These are phyloP conservation scores for Ilyonectria robusta DNA, from an alignment of 2,329 filamentous ascomycete genomes.

Conservation along the genomic window DNA sequence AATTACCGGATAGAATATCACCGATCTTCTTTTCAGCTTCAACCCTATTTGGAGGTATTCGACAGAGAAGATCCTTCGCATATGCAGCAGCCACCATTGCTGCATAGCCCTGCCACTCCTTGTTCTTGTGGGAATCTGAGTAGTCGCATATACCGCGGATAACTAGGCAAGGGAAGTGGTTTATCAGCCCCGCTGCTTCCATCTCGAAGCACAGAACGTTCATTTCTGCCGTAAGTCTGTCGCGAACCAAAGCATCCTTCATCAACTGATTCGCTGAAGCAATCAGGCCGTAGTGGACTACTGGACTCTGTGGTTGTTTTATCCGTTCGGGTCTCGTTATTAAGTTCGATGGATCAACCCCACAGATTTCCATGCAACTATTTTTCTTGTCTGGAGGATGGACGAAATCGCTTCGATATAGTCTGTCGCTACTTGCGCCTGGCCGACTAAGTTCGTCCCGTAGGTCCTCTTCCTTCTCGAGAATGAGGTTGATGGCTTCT, in stretches of 20 bases:
- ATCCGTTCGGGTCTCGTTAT: neutral
- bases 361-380: neutral
- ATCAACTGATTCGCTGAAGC: neutral
- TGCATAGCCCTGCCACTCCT: too few species aligned
- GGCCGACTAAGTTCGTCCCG: too few species aligned
- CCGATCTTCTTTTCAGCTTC: too few species aligned
- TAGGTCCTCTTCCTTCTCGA: conserved; percentile 3
- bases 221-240: neutral
- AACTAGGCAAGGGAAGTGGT: too few species aligned
- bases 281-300: neutral
- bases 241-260: neutral
- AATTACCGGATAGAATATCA: neutral
- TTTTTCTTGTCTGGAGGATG: too few species aligned
- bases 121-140: too few species aligned
- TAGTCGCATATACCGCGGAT: too few species aligned
- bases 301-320: neutral
- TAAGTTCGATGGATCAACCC: neutral
- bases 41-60: too few species aligned
- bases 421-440: neutral
- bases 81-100: too few species aligned
- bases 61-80: too few species aligned
- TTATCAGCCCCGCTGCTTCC: too few species aligned
- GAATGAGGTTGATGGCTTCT: neutral
- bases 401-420: neutral
- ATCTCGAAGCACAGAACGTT: neutral